Conservation (phyloP, 129 eudicot genomes). For the Chrysanthemum lavandulifolium region DNA sequence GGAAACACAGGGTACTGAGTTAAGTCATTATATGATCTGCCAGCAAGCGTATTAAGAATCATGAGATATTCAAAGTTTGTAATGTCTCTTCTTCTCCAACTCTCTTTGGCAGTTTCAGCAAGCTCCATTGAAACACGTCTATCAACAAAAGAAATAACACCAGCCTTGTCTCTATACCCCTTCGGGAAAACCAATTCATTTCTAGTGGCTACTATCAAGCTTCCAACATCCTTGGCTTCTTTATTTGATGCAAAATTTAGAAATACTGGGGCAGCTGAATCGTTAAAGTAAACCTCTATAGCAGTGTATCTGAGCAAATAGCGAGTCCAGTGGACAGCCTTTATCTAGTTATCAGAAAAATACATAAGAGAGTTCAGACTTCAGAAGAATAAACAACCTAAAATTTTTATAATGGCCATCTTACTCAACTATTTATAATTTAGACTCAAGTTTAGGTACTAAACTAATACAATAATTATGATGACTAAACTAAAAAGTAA, state of each 20-base stretch:
- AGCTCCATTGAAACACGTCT: slow-evolving; percentile 89
- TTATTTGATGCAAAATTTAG: slow-evolving; percentile 82
- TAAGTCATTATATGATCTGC: slow-evolving; percentile 94
- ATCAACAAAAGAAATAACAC: slow-evolving; percentile 79
- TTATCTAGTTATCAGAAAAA: slow-evolving; percentile 51
- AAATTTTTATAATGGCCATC: too few relatives aligned
- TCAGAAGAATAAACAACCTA: neutral
- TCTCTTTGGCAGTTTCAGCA: slow-evolving; percentile 93
- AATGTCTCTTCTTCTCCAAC: slow-evolving; percentile 98
- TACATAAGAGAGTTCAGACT: slow-evolving; percentile 13
- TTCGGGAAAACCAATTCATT: slow-evolving; percentile 63
- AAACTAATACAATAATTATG: too few relatives aligned
- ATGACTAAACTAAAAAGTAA: too few relatives aligned
- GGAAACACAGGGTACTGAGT: slow-evolving; percentile 98
- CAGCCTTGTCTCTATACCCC: slow-evolving; percentile 78
- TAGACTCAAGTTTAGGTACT: too few relatives aligned
- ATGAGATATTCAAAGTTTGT: slow-evolving; percentile 93
- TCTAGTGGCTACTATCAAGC: slow-evolving; percentile 69
- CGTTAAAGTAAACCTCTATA: slow-evolving; percentile 78
- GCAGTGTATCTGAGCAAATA: slow-evolving; percentile 95
- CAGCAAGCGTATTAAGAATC: slow-evolving; percentile 89
- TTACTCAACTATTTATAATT: too few relatives aligned
- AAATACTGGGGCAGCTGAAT: slow-evolving; percentile 85
- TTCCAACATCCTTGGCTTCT: slow-evolving; percentile 92
- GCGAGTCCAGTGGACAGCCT: slow-evolving; percentile 98